Conservation (phyloP, 352 stramenopile genomes). For the Pythium periplocum region DNA sequence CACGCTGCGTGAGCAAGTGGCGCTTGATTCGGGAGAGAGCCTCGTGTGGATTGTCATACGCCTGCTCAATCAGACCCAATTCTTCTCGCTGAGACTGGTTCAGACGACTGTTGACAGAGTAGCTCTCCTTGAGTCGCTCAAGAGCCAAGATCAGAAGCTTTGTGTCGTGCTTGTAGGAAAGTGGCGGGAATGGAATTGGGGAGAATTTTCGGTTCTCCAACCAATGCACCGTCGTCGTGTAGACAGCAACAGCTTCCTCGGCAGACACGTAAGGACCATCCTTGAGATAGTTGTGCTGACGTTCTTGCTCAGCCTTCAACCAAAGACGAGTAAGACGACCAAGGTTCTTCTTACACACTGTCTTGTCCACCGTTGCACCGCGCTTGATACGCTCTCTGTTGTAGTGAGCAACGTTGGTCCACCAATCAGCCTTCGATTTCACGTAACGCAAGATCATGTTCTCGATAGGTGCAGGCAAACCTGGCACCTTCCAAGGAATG, state of each 20-base stretch:
- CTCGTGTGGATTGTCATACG: conserved; percentile 99
- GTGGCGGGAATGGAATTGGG: conserved; percentile 98
- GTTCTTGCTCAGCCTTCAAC: conserved; percentile 99
- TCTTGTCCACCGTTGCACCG: conserved; percentile 99
- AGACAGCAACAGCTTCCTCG: conserved; percentile 99
- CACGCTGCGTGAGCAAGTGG: conserved; percentile 97
- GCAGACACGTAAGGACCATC: conserved; percentile 97
- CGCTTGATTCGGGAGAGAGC: conserved; percentile 99
- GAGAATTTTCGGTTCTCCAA: conserved; percentile 99
- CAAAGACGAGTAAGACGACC: conserved; percentile 97
- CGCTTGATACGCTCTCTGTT: conserved; percentile 99
- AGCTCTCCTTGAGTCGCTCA: conserved; percentile 99
- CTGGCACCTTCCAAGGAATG: conserved; percentile 99
- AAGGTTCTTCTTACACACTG: conserved; percentile 99
- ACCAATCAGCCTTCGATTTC: conserved; percentile 98
- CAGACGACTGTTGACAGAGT: conserved; percentile 95
- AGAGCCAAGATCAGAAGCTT: conserved; percentile 99
- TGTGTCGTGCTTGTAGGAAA: conserved; percentile 99
- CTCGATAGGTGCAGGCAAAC: conserved; percentile 98
- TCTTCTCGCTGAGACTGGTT: conserved; percentile 98
- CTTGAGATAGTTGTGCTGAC: conserved; percentile 99
- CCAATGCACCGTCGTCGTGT: conserved; percentile 99
- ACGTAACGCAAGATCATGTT: conserved; percentile 99
- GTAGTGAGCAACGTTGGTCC: conserved; percentile 99
- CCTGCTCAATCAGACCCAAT: conserved; percentile 98